Evolutionary conservation across 2,329 filamentous ascomycete species (phyloP), one percentile per base, ranked within the genome.

Genomic region (Cadophora malorum): DNA sequence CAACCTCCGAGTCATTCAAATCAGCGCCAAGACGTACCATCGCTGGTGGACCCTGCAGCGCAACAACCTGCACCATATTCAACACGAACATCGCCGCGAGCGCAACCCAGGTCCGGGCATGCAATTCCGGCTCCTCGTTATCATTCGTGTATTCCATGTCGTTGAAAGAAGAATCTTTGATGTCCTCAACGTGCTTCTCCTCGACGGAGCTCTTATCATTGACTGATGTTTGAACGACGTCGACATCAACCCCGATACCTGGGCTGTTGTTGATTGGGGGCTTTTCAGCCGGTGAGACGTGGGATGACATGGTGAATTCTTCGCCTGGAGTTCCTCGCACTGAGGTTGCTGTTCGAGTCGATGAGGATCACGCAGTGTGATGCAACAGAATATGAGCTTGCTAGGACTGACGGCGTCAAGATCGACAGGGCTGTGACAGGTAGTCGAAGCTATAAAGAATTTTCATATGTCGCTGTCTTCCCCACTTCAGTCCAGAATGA

Each of bases 31-130:
- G n/a, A 21, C 52, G 8, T 33, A 55, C 52, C 52, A 55, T 55
- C 16, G 52, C 52, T 7, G 52, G 52, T 8, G 52, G 52, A n/a
- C 52, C 52, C 9, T 33, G 52, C 3, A 55, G 52, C 16, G 52
- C 52, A 6, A 55, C 52, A 7, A 55, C 52, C 52, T 55, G 52
- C 12, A 55, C 52, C 14, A 55, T 7, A n/a, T 55, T 55, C 52
- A 55, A n/a, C 4, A 55, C 14, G 16, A 55, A 55, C 52, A 55
- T 55, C 4, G 52, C 52, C n/a, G 52, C 52, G 5, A 55, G 28
- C 28, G 52, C 52, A n/a, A 55, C 5, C 10, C 14, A 55, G 19
- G 52, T 55, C 16, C 52, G 25, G 4, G 52, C 52, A 55, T 55
- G 52, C 14, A 55, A 7, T 8, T 55, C 52, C 7, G 52, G 52